Evolutionary conservation across 116 monocot genomes (phyloP).

Genomic region (Trichopus zeylanicus): DNA sequence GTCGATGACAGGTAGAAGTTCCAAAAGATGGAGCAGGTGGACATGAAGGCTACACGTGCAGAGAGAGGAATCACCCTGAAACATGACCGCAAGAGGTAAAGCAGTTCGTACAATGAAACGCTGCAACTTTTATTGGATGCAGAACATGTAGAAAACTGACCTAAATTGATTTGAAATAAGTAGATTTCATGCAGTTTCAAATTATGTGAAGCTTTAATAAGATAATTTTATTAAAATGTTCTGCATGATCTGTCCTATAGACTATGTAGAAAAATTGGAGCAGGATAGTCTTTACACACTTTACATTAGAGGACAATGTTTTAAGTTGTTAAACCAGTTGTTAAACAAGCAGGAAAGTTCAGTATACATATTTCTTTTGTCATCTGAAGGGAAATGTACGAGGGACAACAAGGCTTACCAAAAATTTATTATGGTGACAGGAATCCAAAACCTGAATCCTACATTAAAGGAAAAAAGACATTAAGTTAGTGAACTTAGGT

Average conservation of each 20-base stretch:
- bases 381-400: neutral
- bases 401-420: slow-evolving; percentile 20
- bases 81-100: slow-evolving; percentile 2
- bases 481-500: neutral
- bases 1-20: slow-evolving; percentile 76
- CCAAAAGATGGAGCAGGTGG: slow-evolving; percentile 79
- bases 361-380: neutral
- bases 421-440: slow-evolving; percentile 81
- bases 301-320: too few species aligned
- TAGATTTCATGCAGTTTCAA: too few species aligned
- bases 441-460: slow-evolving; percentile 93
- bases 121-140: too few species aligned
- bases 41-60: slow-evolving; percentile 89
- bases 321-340: too few species aligned
- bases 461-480: slow-evolving; percentile 7
- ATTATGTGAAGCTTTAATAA: too few species aligned
- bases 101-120: too few species aligned
- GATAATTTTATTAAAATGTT: too few species aligned
- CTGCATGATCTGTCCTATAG: too few species aligned
- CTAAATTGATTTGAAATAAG: too few species aligned
- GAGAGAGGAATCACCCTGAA: slow-evolving; percentile 65
- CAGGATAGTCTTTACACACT: neutral
- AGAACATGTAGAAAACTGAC: too few species aligned
- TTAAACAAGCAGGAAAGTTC: neutral
- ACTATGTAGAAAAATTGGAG: neutral